phyloP scores from a whole-genome alignment of 345 rosid species.

The Lumnitzera racemosa region DNA sequence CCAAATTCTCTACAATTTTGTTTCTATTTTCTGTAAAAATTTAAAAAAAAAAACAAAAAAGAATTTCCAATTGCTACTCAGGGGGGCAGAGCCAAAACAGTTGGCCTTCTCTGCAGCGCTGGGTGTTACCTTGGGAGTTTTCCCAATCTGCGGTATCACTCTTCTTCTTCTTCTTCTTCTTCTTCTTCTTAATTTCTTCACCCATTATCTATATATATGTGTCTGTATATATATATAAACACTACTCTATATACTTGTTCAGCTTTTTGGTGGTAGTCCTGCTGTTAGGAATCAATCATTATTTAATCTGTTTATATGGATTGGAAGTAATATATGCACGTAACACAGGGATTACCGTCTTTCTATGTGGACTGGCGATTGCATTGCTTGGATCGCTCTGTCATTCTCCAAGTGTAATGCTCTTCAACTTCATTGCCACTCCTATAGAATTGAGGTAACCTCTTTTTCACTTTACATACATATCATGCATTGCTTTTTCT shows the following conservation, averaged over 20 bases:
- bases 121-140: constrained; percentile 78
- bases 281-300: no score
- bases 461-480: neutral
- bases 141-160: constrained; percentile 83
- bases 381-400: constrained; percentile 62
- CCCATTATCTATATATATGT: no score
- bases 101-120: constrained; percentile 83
- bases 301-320: neutral
- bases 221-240: no score
- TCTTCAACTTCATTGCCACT: constrained; percentile 78
- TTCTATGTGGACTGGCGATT: constrained; percentile 79
- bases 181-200: neutral
- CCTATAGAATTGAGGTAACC: constrained; percentile 79
- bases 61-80: constrained; percentile 11
- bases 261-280: no score
- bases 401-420: constrained; percentile 82
- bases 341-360: constrained; percentile 69
- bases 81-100: constrained; percentile 87
- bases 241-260: no score
- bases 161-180: neutral
- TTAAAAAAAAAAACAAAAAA: neutral
- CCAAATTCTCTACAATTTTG: neutral
- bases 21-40: neutral
- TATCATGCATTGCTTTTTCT: neutral
- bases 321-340: neutral